Evolutionary conservation across 2,329 filamentous ascomycete species (phyloP), one percentile per base, ranked within the genome.

Genomic region (Calonectria montana): DNA sequence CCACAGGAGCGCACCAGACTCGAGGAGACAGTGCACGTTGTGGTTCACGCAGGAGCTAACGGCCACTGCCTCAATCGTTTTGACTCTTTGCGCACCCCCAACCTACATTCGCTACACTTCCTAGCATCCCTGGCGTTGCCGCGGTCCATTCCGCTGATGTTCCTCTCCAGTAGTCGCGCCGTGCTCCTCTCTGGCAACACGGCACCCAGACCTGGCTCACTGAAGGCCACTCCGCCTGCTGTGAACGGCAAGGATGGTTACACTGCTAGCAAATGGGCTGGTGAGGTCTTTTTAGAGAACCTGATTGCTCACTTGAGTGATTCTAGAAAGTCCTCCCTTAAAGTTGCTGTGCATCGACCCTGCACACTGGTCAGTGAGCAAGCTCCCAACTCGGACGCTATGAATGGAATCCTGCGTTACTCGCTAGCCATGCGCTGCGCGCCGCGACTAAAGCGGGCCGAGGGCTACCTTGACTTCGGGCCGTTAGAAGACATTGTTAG

Each of bases 221-320:
- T 76, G 29, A 39, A 53, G 16, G 41, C 45, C 16, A 73, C 59
- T 29, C 57, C 21, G 21, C 67, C 57, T 73, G 41, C 79, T 0
- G 69, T 66, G 1, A 72, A 79, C 61, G 78, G 78, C 16, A 64
- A 73, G 1, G 74, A 82, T 18, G 83, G 83, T 8, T 82, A 82
- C 67, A 71, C 77, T 2, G 75, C 80, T 0, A 76, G 78, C 2
- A 83, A 83, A 65, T 83, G 82, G 83, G 81, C 75, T 1, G 77
- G 77, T 41, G 82, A 84, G 66, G 62, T 69, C 3, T 77, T 79
- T 47, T 74, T 84, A 1, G 80, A 82, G 68, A 79, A 78, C 2
- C 68, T 74, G 1, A 61, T 61, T 53, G 18, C 69, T 37, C n/a
- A 41, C 57, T 2, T 69, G 73, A n/a, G 73, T 8, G 35, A 50